Evolutionary conservation across 352 stramenopile species (phyloP), one percentile per base, ranked within the genome.

Genomic region (Saprolegnia parasitica): DNA sequence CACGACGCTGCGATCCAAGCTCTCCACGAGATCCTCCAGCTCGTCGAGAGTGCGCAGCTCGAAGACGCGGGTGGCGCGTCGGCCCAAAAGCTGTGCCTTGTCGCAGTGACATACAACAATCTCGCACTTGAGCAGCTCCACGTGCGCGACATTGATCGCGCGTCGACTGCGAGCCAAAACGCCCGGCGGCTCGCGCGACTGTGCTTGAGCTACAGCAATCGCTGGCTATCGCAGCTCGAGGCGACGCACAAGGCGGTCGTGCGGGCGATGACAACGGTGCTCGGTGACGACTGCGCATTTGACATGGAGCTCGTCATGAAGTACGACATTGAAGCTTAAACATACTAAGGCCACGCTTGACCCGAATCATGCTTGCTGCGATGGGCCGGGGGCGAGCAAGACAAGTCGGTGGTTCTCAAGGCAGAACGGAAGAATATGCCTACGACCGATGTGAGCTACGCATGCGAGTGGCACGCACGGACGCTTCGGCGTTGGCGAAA

Each of bases 91-190:
- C 80, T 98, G 16, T 96, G 91, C 61, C 71, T 97, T 16, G 84
- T 92, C 0, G 84, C 89, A 11, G 86, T 97, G 23, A 90, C 80
- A 71, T 97, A 97, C 75, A 96, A 97, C 74, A 98, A 98, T 61
- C 73, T 98, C 42, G 90, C 91, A 0, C 85, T 97, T 18, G 89
- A 97, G 74, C 89, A 97, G 68, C 77, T 97, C 1, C 82, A 93
- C 45, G 67, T 93, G 42, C 77, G 87, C n/a, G 79, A 88, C 26
- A 84, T 95, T 56, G 89, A 95, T 55, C 86, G 90, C 9, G 87
- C 85, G 16, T 82, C 72, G 62, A 76, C 85, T 13, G 87, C 79
- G 9, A 87, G 78, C 56, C 87, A 92, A 54, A 98, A 97, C 65
- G 88, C 89, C 11, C 81, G 95, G 56, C 76, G 90, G 40, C 79